Conservation (phyloP, 805 yeast species). For the Metschnikowia shivogae region DNA sequence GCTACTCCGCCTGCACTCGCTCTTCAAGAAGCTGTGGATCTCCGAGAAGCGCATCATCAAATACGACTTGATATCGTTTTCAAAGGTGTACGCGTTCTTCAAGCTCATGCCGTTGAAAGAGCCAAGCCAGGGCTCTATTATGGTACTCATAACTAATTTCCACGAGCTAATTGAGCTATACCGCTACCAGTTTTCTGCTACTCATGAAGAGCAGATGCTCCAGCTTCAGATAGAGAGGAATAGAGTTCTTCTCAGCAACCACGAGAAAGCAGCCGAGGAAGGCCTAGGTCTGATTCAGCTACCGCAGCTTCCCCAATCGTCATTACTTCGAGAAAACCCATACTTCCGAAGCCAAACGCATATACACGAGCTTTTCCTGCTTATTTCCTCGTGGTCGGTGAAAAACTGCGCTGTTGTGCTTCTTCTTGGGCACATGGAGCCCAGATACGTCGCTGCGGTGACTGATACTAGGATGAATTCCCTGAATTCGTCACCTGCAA, state of each 20-base stretch:
- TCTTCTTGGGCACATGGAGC: slow-evolving; percentile 30
- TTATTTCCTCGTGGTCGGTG: slow-evolving; percentile 22
- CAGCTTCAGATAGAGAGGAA: slow-evolving; percentile 30
- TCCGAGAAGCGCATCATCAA: slow-evolving; percentile 8
- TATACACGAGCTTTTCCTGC: slow-evolving; percentile 23
- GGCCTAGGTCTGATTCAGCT: slow-evolving; percentile 22
- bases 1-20: slow-evolving; percentile 18
- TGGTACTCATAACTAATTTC: slow-evolving; percentile 28
- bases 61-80: slow-evolving; percentile 26
- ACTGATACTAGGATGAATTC: background rate
- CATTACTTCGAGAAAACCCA: slow-evolving; percentile 29
- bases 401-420: slow-evolving; percentile 25
- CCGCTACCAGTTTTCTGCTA: slow-evolving; percentile 28
- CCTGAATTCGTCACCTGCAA: slow-evolving; percentile 4
- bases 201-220: slow-evolving; percentile 32
- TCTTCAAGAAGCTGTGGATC: slow-evolving; percentile 22
- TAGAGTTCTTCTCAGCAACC: slow-evolving; percentile 17
- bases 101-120: slow-evolving; percentile 10
- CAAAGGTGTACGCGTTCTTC: slow-evolving; percentile 23
- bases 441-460: slow-evolving; percentile 17
- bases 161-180: slow-evolving; percentile 36
- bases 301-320: slow-evolving; percentile 30
- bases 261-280: slow-evolving; percentile 19
- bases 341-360: slow-evolving; percentile 29
- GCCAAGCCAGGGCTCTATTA: slow-evolving; percentile 9